phyloP scores from a whole-genome alignment of 371 early-diverging fungal species.

The Thermomucor indicae-seudaticae region DNA sequence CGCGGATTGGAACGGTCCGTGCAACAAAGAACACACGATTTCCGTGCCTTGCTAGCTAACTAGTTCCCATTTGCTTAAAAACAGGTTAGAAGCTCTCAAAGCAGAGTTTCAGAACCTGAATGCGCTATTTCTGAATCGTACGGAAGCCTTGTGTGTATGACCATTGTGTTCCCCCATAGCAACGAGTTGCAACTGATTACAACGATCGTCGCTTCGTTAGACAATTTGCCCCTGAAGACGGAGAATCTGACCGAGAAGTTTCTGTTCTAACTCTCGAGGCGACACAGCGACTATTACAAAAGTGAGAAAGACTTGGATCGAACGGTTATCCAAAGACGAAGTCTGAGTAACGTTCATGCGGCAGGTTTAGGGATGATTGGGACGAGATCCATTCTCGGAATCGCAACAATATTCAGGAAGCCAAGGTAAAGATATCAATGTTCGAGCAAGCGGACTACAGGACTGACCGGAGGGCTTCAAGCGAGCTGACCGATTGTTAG shows the following conservation, averaged over 20 bases:
- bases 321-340: not conserved
- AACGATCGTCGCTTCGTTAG: not conserved
- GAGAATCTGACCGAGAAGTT: not conserved
- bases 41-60: conserved; percentile 1
- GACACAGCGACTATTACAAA: conserved; percentile 21
- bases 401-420: conserved; percentile 17
- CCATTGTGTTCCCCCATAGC: not conserved
- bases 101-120: conserved; percentile 29
- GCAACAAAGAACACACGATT: not conserved
- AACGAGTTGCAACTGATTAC: not conserved
- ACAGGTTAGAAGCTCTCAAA: conserved; percentile 20
- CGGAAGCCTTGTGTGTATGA: conserved; percentile 15
- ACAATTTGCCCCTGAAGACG: not conserved
- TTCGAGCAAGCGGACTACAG: too few species aligned
- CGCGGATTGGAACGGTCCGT: conserved; percentile 24
- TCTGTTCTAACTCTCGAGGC: not conserved
- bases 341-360: not conserved
- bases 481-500: conserved; percentile 14
- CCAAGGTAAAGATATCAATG: conserved; percentile 10
- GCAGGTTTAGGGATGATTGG: conserved; percentile 18
- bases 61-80: not conserved
- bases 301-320: not conserved
- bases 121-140: conserved; percentile 16
- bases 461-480: conserved; percentile 6
- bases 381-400: conserved; percentile 18